phyloP scores from a whole-genome alignment of 768 basidiomycete genomes.

The Suillus variegatus region DNA sequence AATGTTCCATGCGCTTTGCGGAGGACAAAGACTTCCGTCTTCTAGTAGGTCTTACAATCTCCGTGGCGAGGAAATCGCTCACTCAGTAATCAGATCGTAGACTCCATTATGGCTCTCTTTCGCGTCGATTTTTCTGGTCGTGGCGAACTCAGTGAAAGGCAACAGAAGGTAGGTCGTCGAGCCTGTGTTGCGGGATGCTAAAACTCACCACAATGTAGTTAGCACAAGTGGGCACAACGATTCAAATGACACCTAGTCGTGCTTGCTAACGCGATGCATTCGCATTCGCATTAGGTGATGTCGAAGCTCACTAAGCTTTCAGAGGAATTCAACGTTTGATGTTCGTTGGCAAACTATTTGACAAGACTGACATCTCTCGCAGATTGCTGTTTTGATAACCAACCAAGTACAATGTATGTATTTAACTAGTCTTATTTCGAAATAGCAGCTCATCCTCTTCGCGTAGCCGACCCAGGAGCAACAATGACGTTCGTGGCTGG shows the following conservation, averaged over 20 bases:
- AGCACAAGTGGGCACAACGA: constrained; percentile 60
- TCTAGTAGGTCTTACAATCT: constrained; percentile 43
- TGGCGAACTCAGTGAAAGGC: constrained; percentile 92
- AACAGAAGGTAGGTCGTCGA: constrained; percentile 67
- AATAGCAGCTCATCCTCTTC: neutral
- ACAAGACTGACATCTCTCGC: constrained; percentile 13
- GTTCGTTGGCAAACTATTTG: constrained; percentile 4
- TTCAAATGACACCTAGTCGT: neutral
- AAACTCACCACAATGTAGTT: constrained; percentile 49
- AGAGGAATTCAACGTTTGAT: constrained; percentile 83
- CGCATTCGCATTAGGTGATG: constrained; percentile 61
- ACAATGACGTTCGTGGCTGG: constrained; percentile 96
- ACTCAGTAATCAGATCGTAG: constrained; percentile 68
- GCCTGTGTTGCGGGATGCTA: neutral
- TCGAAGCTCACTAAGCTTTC: constrained; percentile 89
- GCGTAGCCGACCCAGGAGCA: constrained; percentile 87
- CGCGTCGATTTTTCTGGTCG: constrained; percentile 91
- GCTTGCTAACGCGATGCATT: neutral
- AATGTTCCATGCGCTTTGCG: constrained; percentile 84
- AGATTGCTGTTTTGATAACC: constrained; percentile 87
- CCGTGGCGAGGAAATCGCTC: neutral
- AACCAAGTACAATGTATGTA: constrained; percentile 87
- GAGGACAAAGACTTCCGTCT: constrained; percentile 86
- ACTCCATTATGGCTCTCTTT: constrained; percentile 97
- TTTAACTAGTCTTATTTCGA: neutral